Evolutionary conservation across 2,329 filamentous ascomycete genomes (phyloP), one percentile per base, ranked within the genome.

Genomic region (Diaporthe helianthi): DNA sequence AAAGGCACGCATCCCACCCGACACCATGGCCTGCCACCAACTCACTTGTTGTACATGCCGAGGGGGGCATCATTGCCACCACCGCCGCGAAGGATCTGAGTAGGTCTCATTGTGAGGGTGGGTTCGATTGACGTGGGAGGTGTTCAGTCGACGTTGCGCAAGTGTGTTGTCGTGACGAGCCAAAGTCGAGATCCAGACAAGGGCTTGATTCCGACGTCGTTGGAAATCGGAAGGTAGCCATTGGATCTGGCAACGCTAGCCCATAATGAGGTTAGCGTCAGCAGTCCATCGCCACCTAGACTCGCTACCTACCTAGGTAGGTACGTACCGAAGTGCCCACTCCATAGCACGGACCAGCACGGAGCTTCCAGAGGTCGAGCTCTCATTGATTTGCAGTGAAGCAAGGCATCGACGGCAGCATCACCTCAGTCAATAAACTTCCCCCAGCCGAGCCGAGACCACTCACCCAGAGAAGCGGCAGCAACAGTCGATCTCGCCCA

Each of bases 31-130:
- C 47, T 33, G 17, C 44, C 31, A 33, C 26, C n/a, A n/a, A 81
- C 83, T 80, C 75, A 85, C 83, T 81, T 79, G 78, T 77, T 76
- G 75, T 82, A 76, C 73, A 78, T 80, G 76, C 83, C 83, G 71
- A 84, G 68, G 36, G 81, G 81, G 74, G 73, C 74, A 58, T 67
- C 65, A 65, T 78, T 77, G 73, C 78, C 82, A 72, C 82, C 81
- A 72, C 76, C 77, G 65, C 77, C 76, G 70, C 76, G 75, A 70
- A 84, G 79, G 72, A 74, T 76, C 76, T 83, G 82, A 75, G 83
- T 82, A 75, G 83, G 83, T 74, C 79, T 80, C 83, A 85, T 85
- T 52, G 72, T 83, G 78, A 71, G 67, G 71, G 58, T 63, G 49
- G 41, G 53, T 67, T 74, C 74, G 74, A 76, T 74, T 73, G 75